Conservation (phyloP, 176 grass and related monocot species). For the Rhynchospora tenuis region DNA sequence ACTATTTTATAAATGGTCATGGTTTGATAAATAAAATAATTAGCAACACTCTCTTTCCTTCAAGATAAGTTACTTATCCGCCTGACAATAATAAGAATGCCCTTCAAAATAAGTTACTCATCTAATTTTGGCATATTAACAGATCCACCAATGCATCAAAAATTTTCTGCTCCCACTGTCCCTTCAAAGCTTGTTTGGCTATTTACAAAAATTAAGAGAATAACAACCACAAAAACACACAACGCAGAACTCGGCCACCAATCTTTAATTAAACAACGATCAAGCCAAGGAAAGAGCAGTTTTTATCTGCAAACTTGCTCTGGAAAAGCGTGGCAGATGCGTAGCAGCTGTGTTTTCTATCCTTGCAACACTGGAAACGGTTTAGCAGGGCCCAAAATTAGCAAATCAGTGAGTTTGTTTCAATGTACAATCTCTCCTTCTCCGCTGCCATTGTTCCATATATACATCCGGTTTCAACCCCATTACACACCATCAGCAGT, state of each 20-base stretch:
- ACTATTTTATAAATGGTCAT: no score
- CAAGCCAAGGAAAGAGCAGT: neutral
- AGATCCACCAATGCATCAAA: neutral
- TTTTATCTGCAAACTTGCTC: neutral
- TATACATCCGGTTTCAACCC: neutral
- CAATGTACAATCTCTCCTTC: neutral
- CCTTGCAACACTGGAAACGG: neutral
- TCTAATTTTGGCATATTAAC: neutral
- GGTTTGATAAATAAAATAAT: no score
- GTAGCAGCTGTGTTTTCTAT: neutral
- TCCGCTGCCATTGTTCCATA: neutral
- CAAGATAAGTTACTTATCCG: no score
- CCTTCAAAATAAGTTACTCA: neutral
- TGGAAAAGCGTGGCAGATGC: neutral
- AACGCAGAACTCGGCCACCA: neutral
- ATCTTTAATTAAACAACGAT: neutral
- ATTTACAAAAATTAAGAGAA: constrained; percentile 1
- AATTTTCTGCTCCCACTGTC: neutral
- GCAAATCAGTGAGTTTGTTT: neutral
- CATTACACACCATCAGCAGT: constrained; percentile 6
- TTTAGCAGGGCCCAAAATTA: neutral
- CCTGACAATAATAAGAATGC: neutral
- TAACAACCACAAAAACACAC: neutral
- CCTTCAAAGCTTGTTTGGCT: neutral
- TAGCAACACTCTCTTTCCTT: no score